A percentile compares a stretch with the other conserved stretches of the same genome.
phyloP scores from a whole-genome alignment of 176 grass and related monocot species.

The Musa itinerans region DNA sequence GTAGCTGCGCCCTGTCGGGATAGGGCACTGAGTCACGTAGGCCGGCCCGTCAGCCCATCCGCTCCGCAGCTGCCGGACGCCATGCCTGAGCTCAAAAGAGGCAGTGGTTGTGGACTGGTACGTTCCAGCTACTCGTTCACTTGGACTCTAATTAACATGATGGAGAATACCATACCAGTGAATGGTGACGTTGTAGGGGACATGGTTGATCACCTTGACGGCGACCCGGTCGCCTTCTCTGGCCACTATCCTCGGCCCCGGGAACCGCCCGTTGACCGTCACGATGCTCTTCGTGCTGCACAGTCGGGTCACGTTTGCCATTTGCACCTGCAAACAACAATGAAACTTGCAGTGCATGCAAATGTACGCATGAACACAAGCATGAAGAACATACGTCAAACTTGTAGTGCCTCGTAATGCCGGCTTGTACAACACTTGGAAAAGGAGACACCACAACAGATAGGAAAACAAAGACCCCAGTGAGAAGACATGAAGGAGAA shows the following conservation, averaged over 20 bases:
- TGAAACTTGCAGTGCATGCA: too few species aligned
- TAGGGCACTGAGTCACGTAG: constrained; percentile 79
- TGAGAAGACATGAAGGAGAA: background rate
- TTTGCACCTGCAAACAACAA: constrained; percentile 32
- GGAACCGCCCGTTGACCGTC: constrained; percentile 73
- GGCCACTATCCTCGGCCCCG: constrained; percentile 45
- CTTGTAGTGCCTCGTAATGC: background rate
- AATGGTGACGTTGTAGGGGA: constrained; percentile 58
- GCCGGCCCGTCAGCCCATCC: constrained; percentile 72
- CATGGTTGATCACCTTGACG: constrained; percentile 54
- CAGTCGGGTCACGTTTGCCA: constrained; percentile 54
- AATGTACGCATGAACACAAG: too few species aligned
- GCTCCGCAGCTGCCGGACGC: constrained; percentile 54
- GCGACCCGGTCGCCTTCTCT: constrained; percentile 65
- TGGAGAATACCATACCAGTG: constrained; percentile 41
- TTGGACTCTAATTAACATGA: too few species aligned
- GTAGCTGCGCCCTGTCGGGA: constrained; percentile 48
- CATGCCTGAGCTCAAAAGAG: constrained; percentile 31
- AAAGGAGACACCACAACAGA: background rate
- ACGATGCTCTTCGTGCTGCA: constrained; percentile 72
- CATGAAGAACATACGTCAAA: background rate
- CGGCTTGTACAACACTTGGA: background rate
- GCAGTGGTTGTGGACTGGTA: background rate
- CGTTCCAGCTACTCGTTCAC: too few species aligned
- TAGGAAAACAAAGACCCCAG: background rate